phyloP scores from a whole-genome alignment of 768 basidiomycete species.

The Lentinula sp. region DNA sequence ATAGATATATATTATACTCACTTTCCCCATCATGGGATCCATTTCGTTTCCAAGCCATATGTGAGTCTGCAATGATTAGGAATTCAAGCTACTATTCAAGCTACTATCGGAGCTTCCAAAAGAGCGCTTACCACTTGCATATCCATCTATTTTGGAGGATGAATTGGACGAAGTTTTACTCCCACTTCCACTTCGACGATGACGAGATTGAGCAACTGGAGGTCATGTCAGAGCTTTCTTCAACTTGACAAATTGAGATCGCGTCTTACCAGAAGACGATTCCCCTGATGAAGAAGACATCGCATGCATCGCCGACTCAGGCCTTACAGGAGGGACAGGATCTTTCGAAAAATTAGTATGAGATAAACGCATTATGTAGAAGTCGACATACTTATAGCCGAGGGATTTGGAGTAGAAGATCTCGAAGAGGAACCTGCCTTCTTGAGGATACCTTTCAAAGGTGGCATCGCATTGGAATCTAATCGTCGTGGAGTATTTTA shows the following conservation, averaged over 20 bases:
- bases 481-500: neutral
- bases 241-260: no score
- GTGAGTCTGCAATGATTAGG: neutral
- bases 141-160: constrained; percentile 2
- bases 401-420: neutral
- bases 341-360: neutral
- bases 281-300: neutral
- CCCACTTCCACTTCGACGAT: neutral
- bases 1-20: neutral
- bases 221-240: neutral
- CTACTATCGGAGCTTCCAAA: neutral
- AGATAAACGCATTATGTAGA: neutral
- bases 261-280: neutral
- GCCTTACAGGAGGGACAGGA: neutral
- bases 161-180: constrained; percentile 3
- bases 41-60: neutral
- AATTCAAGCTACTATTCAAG: neutral
- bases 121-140: constrained; percentile 2
- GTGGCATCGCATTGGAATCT: neutral
- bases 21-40: neutral
- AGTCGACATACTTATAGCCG: neutral
- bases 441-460: constrained; percentile 7
- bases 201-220: neutral
- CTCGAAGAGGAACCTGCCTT: constrained; percentile 1
- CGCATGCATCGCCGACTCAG: neutral